These are phyloP conservation scores for Aureobasidium leucospermi DNA, from an alignment of 2,329 filamentous ascomycete genomes.

Conservation along the genomic window DNA sequence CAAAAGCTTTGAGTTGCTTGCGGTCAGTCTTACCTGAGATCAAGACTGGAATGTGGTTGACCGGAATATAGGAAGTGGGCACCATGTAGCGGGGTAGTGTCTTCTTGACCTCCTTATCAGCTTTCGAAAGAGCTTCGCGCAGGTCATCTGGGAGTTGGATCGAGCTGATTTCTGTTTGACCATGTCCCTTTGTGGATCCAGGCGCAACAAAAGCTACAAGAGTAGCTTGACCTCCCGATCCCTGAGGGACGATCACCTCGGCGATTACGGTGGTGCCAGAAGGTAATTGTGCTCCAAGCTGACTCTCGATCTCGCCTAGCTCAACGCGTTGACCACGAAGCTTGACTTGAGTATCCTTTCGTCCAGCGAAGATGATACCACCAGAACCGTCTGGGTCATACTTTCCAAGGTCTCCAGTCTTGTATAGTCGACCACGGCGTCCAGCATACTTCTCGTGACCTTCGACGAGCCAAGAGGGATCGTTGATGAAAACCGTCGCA, in stretches of 20 bases:
- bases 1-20: constrained; percentile 19
- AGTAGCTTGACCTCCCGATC: constrained; percentile 13
- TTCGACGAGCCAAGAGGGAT: constrained; percentile 20
- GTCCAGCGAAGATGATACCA: constrained; percentile 52
- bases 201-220: constrained; percentile 17
- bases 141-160: constrained; percentile 17
- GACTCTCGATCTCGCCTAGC: constrained; percentile 45
- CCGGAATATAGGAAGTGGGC: constrained; percentile 36
- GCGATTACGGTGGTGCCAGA: constrained; percentile 36
- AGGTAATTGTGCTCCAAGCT: constrained; percentile 28
- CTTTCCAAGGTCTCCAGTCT: constrained; percentile 53
- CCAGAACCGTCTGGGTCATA: constrained; percentile 45
- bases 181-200: not conserved
- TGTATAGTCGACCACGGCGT: constrained; percentile 45
- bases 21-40: constrained; percentile 37
- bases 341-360: constrained; percentile 63
- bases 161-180: constrained; percentile 1
- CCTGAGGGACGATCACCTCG: constrained; percentile 38
- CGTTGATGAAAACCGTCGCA: constrained; percentile 25
- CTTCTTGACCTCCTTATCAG: constrained; percentile 18
- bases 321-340: constrained; percentile 59
- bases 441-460: constrained; percentile 22
- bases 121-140: constrained; percentile 19
- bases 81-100: constrained; percentile 31
- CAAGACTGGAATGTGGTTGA: constrained; percentile 36